Conservation (phyloP, 805 yeast genomes). For the Suhomyces xylopsoci region DNA sequence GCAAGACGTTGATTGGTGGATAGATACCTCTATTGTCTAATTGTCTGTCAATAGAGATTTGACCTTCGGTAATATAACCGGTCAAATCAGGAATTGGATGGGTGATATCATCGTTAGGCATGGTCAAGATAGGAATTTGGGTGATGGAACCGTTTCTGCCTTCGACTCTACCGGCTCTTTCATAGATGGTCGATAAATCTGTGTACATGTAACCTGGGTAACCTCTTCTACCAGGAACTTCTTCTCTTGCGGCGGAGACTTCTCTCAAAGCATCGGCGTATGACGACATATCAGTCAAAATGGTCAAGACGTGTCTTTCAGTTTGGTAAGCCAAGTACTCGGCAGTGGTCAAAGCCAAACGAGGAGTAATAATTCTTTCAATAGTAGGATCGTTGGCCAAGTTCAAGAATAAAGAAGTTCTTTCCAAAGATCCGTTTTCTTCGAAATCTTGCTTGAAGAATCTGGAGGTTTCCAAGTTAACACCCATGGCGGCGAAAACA, state of each 20-base stretch:
- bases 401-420: slow-evolving; percentile 94
- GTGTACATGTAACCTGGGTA: slow-evolving; percentile 99
- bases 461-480: slow-evolving; percentile 95
- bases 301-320: slow-evolving; percentile 97
- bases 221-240: slow-evolving; percentile 99
- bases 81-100: slow-evolving; percentile 99
- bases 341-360: slow-evolving; percentile 97
- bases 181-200: slow-evolving; percentile 97
- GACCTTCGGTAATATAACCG: slow-evolving; percentile 99
- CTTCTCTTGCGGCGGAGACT: slow-evolving; percentile 99
- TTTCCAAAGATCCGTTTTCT: slow-evolving; percentile 97
- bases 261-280: slow-evolving; percentile 99
- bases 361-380: slow-evolving; percentile 98
- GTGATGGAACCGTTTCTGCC: slow-evolving; percentile 99
- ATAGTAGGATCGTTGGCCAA: slow-evolving; percentile 99
- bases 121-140: slow-evolving; percentile 96
- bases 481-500: slow-evolving; percentile 99
- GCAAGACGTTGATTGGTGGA: slow-evolving; percentile 98
- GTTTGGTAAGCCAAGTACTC: slow-evolving; percentile 99
- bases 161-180: slow-evolving; percentile 99
- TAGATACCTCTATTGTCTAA: slow-evolving; percentile 94
- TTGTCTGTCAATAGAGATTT: slow-evolving; percentile 95
- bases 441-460: slow-evolving; percentile 99
- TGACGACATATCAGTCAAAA: slow-evolving; percentile 99
- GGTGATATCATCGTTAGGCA: slow-evolving; percentile 99